Percentiles rank a stretch among this genome's conserved stretches.
phyloP scores from a whole-genome alignment of 2,329 filamentous ascomycete genomes.

The Sporothrix inflata region DNA sequence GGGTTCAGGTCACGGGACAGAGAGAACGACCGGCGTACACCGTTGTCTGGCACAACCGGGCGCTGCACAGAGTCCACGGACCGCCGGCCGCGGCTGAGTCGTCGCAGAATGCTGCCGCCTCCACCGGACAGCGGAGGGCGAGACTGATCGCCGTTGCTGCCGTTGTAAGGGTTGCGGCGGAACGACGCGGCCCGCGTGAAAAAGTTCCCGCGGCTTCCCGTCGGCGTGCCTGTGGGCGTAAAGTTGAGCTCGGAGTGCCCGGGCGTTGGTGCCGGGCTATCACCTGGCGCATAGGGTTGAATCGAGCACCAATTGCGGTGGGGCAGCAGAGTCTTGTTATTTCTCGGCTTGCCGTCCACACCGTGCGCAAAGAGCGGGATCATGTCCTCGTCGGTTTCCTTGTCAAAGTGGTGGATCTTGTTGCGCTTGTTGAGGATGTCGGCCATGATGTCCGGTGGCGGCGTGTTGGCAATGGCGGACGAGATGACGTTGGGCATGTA shows the following conservation, averaged over 20 bases:
- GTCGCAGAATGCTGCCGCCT: slow-evolving; percentile 49
- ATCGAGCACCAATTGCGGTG: slow-evolving; percentile 97
- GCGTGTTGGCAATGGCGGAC: slow-evolving; percentile 91
- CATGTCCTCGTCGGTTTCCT: slow-evolving; percentile 90
- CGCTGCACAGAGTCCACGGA: slow-evolving; percentile 45
- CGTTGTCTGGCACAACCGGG: slow-evolving; percentile 31
- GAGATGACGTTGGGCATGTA: slow-evolving; percentile 98
- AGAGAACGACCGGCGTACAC: slow-evolving; percentile 52
- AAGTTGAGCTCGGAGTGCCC: slow-evolving; percentile 53
- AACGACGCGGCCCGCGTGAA: slow-evolving; percentile 52
- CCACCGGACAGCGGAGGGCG: slow-evolving; percentile 54
- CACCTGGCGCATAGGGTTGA: slow-evolving; percentile 76
- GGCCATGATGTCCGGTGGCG: slow-evolving; percentile 83
- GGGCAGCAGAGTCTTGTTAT: slow-evolving; percentile 87
- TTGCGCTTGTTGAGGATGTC: slow-evolving; percentile 94
- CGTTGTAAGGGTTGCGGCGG: slow-evolving; percentile 33
- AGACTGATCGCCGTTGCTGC: slow-evolving; percentile 47
- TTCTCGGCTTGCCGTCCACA: slow-evolving; percentile 84
- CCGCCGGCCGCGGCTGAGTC: slow-evolving; percentile 43
- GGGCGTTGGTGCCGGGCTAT: slow-evolving; percentile 72
- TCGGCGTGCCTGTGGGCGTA: slow-evolving; percentile 46
- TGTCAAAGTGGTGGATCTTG: slow-evolving; percentile 73
- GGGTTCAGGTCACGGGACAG: slow-evolving; percentile 54
- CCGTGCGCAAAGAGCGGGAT: slow-evolving; percentile 90
- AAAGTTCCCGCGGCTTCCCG: slow-evolving; percentile 44